Evolutionary conservation across 139 green algal genomes (phyloP), one percentile per base, ranked within the genome.

Genomic region (Coccomyxa sp.): DNA sequence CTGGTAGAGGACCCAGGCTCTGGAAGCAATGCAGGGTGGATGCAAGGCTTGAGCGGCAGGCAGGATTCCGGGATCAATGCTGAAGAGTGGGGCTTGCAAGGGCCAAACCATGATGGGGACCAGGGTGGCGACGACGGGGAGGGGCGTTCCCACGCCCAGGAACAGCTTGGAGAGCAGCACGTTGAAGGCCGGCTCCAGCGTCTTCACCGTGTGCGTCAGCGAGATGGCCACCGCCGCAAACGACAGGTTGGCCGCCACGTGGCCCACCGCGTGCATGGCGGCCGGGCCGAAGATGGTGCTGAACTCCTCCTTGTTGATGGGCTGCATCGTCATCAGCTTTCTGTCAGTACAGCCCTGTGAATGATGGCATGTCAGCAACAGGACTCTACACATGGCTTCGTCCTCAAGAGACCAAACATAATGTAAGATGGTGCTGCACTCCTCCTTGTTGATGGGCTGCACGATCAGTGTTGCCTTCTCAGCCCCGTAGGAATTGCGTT

Each of bases 121-220:
- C 7, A 99, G 93, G 27, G 94, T 94, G 16, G 90, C 68, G 50
- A 95, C 84, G 31, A 99, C 93, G 8, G 96, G 94, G 22, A 94
- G 64, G 9, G 96, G 92, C 8, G 95, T 99, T 22, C 72, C 37
- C 78, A 91, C 82, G 69, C 96, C 95, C 41, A 97, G 85, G 33
- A 99, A 84, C 39, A 96, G 37, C 75, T 91, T 88, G 18, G 81
- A 91, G 34, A 97, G 89, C 27, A 96, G 72, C 4, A 97, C 95
- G 73, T 95, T 97, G 90, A 99, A 99, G 31, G 93, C 97, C 2
- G 96, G 96, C 91, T 99, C 96, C 83, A 99, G 82, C 3, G 96
- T 98, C 91, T 98, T 97, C 55, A 98, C 94, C 4, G 96, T 99
- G 93, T 99, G 96, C 7, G 96, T 99, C 55, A 99, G 92, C 7